phyloP scores from a whole-genome alignment of 257 asterid species.

The Euphrasia confusa region DNA sequence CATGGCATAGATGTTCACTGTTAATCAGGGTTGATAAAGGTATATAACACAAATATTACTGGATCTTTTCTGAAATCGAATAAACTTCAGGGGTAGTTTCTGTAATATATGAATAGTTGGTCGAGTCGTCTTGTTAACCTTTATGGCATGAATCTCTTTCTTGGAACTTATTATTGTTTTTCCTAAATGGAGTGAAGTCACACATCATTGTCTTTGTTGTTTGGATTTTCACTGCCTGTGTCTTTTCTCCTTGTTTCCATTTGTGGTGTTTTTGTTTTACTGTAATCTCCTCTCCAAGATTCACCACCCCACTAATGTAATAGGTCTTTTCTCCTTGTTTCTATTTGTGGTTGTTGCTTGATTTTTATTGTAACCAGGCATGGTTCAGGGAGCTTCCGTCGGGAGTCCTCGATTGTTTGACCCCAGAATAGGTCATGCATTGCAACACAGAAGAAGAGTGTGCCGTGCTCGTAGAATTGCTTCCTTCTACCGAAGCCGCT shows the following conservation, averaged over 20 bases:
- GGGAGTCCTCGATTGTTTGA: slow-evolving; percentile 69
- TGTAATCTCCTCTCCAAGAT: neutral
- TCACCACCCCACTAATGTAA: neutral
- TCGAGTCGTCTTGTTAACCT: no score
- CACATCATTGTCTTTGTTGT: neutral
- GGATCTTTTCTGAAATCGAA: neutral
- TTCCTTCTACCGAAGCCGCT: slow-evolving; percentile 63
- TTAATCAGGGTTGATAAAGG: slow-evolving; percentile 83
- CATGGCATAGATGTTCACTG: slow-evolving; percentile 78
- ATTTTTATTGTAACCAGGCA: slow-evolving; percentile 40
- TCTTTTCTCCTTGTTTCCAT: neutral
- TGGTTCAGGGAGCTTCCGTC: slow-evolving; percentile 89
- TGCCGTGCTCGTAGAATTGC: slow-evolving; percentile 43
- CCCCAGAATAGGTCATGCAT: slow-evolving; percentile 72
- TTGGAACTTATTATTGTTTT: neutral
- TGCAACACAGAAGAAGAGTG: slow-evolving; percentile 88
- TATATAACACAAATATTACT: no score
- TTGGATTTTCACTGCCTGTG: neutral
- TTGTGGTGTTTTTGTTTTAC: neutral
- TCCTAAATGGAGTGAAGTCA: neutral
- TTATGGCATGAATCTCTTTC: neutral
- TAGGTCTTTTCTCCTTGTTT: no score
- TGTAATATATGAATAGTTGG: neutral
- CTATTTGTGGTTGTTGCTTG: neutral
- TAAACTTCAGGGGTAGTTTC: neutral